A percentile compares a stretch with the other conserved stretches of the same genome.
phyloP scores from a whole-genome alignment of 2,329 filamentous ascomycete species.

The Fusarium oligoseptatum region DNA sequence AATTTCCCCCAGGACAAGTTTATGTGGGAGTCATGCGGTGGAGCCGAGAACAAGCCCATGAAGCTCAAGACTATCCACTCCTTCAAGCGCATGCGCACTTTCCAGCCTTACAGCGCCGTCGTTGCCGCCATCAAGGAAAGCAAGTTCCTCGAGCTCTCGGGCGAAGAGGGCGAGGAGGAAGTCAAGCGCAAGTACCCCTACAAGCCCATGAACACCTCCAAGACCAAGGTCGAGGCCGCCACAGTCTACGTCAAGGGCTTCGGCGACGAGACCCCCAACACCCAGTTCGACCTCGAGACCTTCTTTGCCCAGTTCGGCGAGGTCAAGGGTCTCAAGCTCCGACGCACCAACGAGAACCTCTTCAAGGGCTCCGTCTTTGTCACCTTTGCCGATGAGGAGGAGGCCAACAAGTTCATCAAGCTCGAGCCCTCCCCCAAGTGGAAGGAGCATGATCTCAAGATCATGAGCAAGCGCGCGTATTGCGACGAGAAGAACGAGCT shows the following conservation, averaged over 20 bases:
- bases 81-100: slow-evolving; percentile 97
- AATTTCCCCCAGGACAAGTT: slow-evolving; percentile 92
- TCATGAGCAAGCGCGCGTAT: slow-evolving; percentile 92
- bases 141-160: slow-evolving; percentile 77
- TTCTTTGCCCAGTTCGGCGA: slow-evolving; percentile 88
- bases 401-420: slow-evolving; percentile 82
- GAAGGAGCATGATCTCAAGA: slow-evolving; percentile 82
- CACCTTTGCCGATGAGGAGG: slow-evolving; percentile 86
- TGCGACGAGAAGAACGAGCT: slow-evolving; percentile 81
- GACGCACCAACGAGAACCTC: slow-evolving; percentile 76
- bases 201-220: slow-evolving; percentile 68
- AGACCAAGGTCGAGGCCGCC: slow-evolving; percentile 76
- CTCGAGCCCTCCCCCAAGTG: slow-evolving; percentile 86
- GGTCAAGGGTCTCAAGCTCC: slow-evolving; percentile 86
- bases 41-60: slow-evolving; percentile 85
- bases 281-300: slow-evolving; percentile 93
- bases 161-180: slow-evolving; percentile 78
- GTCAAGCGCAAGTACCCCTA: slow-evolving; percentile 83
- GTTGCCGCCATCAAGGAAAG: slow-evolving; percentile 87
- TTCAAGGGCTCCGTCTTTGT: slow-evolving; percentile 99
- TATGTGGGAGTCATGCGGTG: slow-evolving; percentile 83
- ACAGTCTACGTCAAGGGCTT: slow-evolving; percentile 97
- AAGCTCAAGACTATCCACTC: slow-evolving; percentile 81
- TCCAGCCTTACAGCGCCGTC: slow-evolving; percentile 88
- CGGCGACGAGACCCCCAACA: slow-evolving; percentile 83